Conservation (phyloP, 2,329 filamentous ascomycete species). For the Fusarium sp. region DNA sequence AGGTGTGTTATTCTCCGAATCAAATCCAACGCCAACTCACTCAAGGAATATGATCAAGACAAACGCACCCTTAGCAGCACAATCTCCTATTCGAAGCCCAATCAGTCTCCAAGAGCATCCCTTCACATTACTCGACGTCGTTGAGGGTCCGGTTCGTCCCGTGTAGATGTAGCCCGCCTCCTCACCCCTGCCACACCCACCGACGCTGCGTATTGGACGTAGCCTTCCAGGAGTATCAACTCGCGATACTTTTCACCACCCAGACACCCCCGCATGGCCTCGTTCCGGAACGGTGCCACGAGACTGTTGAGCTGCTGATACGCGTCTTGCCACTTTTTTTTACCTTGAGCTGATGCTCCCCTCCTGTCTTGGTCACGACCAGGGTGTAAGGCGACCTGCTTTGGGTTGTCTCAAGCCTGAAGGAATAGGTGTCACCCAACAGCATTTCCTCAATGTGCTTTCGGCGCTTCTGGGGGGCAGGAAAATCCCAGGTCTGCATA, state of each 20-base stretch:
- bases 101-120: neutral
- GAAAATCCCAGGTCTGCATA: neutral
- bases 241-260: conserved; percentile 12
- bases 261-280: conserved; percentile 3
- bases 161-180: neutral
- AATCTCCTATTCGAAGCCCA: neutral
- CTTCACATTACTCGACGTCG: neutral
- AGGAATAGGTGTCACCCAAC: neutral
- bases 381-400: neutral
- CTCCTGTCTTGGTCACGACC: neutral
- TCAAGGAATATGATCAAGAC: neutral
- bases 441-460: conserved; percentile 4
- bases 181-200: neutral
- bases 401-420: neutral
- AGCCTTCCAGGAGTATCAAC: conserved; percentile 8
- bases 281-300: neutral
- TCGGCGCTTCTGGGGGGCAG: neutral
- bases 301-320: neutral
- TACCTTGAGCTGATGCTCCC: neutral
- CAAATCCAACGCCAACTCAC: neutral
- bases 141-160: neutral
- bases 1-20: neutral
- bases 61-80: neutral
- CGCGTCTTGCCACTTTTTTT: neutral
- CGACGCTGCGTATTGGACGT: neutral